These are phyloP conservation scores for Fonsecaea nubica DNA, from an alignment of 2,329 filamentous ascomycete genomes.

Conservation along the genomic window DNA sequence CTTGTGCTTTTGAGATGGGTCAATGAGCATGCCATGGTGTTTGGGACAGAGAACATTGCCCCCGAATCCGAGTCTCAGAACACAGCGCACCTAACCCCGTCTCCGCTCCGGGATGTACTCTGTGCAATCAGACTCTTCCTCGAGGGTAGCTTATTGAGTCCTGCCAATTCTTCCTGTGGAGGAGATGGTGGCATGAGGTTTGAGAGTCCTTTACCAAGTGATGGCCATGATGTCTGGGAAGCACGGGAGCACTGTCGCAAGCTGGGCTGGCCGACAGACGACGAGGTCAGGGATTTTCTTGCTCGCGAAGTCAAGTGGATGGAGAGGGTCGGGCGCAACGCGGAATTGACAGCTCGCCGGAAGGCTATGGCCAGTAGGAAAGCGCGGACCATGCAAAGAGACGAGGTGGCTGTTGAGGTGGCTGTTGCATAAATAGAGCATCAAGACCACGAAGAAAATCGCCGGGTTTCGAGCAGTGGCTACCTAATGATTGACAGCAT, in stretches of 20 bases:
- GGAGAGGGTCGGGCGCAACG: slow-evolving; percentile 18
- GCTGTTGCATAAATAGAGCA: no score
- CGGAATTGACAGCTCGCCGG: slow-evolving; percentile 8
- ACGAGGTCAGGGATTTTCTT: slow-evolving; percentile 25
- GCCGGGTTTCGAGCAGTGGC: no score
- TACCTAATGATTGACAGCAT: no score
- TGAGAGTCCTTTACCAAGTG: slow-evolving; percentile 20
- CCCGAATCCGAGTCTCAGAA: background rate
- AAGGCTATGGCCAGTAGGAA: background rate
- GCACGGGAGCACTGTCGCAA: slow-evolving; percentile 18
- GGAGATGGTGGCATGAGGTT: slow-evolving; percentile 9
- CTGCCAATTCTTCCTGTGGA: background rate
- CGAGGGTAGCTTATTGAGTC: slow-evolving; percentile 7
- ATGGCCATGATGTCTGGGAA: slow-evolving; percentile 15
- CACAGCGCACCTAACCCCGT: background rate
- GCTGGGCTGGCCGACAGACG: slow-evolving; percentile 36
- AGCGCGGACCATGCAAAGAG: background rate
- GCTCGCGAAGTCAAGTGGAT: slow-evolving; percentile 24
- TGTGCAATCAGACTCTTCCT: slow-evolving; percentile 32
- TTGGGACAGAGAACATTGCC: slow-evolving; percentile 32
- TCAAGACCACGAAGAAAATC: no score
- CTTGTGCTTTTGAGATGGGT: slow-evolving; percentile 39
- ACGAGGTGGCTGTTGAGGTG: background rate
- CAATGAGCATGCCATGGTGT: slow-evolving; percentile 41
- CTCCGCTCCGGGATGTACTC: slow-evolving; percentile 21